A percentile compares a stretch with the other conserved stretches of the same genome.
These are phyloP conservation scores for Talaromyces sp. DNA, from an alignment of 2,329 filamentous ascomycete genomes.

Conservation along the genomic window DNA sequence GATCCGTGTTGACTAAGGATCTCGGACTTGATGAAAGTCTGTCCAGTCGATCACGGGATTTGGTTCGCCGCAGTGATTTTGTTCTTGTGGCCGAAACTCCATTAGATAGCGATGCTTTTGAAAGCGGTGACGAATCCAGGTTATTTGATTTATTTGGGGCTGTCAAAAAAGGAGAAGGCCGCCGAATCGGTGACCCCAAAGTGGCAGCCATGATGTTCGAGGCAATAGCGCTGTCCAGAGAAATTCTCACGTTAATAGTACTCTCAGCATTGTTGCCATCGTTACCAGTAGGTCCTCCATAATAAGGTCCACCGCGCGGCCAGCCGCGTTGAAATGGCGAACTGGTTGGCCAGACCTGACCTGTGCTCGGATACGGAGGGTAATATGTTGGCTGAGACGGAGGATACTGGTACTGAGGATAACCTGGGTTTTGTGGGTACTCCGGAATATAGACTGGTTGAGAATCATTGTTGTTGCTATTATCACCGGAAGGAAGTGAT, in stretches of 20 bases:
- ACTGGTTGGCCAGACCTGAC: conserved; percentile 4
- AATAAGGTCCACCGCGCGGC: conserved; percentile 14
- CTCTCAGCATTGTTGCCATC: conserved; percentile 9
- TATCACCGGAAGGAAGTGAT: neutral
- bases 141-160: neutral
- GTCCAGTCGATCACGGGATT: conserved; percentile 15
- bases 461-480: neutral
- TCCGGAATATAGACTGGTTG: conserved; percentile 15
- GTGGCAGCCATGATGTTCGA: conserved; percentile 15
- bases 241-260: conserved; percentile 15
- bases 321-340: conserved; percentile 15
- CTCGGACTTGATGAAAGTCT: conserved; percentile 10
- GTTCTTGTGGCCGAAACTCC: conserved; percentile 2
- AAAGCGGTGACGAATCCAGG: neutral
- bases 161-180: conserved; percentile 7
- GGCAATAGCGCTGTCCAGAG: conserved; percentile 11
- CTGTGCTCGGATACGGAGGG: neutral
- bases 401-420: conserved; percentile 2
- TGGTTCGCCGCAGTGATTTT: conserved; percentile 15
- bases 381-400: conserved; percentile 4
- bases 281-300: neutral
- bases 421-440: conserved; percentile 4
- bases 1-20: neutral
- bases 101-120: neutral
- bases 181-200: conserved; percentile 1